Conservation (phyloP, 2,329 filamentous ascomycete species). For the Pseudopyricularia cyperi region DNA sequence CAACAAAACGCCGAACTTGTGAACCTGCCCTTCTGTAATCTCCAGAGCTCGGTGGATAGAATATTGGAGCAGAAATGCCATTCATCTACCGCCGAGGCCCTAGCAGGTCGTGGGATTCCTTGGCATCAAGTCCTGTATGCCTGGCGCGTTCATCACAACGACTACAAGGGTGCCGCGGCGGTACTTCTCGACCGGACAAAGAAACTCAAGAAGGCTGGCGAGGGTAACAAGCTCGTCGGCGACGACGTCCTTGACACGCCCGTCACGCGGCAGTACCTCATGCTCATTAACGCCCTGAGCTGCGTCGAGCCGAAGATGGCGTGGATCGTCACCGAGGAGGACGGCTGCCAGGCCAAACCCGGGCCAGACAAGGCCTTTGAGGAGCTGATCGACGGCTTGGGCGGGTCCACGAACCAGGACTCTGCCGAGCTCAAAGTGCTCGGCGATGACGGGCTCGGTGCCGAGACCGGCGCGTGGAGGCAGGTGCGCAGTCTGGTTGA, state of each 20-base stretch:
- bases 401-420: slow-evolving; percentile 4
- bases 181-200: slow-evolving; percentile 51
- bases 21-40: slow-evolving; percentile 62
- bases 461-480: slow-evolving; percentile 33
- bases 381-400: not conserved
- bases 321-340: slow-evolving; percentile 54
- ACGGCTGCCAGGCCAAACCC: not conserved
- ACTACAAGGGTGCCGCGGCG: slow-evolving; percentile 69
- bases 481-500: slow-evolving; percentile 77
- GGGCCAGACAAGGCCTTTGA: not conserved
- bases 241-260: slow-evolving; percentile 49
- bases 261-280: slow-evolving; percentile 66
- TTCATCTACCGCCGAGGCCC: slow-evolving; percentile 30
- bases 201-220: slow-evolving; percentile 44
- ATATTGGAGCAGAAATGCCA: slow-evolving; percentile 62
- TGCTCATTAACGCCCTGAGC: slow-evolving; percentile 83
- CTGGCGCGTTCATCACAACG: slow-evolving; percentile 70
- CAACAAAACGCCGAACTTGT: slow-evolving; percentile 55
- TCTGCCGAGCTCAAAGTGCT: slow-evolving; percentile 3
- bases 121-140: slow-evolving; percentile 87
- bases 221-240: slow-evolving; percentile 40
- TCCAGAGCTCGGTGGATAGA: slow-evolving; percentile 67
- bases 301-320: slow-evolving; percentile 73
- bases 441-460: slow-evolving; percentile 10
- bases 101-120: slow-evolving; percentile 42